Evolutionary conservation across 2,329 filamentous ascomycete species (phyloP).

Genomic region (Diaporthe sp.): DNA sequence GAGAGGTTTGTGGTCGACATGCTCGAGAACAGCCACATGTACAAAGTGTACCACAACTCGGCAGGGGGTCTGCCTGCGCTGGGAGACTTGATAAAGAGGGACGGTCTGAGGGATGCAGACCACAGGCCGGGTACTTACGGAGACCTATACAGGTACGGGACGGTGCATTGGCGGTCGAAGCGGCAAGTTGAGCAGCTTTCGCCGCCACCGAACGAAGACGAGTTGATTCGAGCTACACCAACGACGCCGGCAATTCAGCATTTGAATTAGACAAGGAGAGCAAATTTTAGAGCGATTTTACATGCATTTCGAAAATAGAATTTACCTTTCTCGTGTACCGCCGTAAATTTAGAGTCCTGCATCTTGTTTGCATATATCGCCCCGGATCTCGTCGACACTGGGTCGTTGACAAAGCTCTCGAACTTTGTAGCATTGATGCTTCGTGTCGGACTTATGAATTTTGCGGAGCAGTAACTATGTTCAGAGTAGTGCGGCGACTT

Average conservation of each 20-base stretch:
- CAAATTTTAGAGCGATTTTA: not conserved
- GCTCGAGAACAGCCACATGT: slow-evolving; percentile 29
- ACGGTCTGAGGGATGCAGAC: slow-evolving; percentile 33
- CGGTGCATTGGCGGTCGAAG: slow-evolving; percentile 20
- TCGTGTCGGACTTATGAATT: not conserved
- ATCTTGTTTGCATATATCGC: too few relatives aligned
- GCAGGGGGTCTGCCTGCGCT: slow-evolving; percentile 10
- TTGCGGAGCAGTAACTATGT: not conserved
- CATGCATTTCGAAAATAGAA: too few relatives aligned
- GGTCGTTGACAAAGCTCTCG: too few relatives aligned
- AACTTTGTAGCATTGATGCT: too few relatives aligned
- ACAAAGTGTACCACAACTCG: slow-evolving; percentile 23
- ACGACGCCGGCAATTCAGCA: not conserved
- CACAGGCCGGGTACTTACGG: slow-evolving; percentile 10
- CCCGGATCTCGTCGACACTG: too few relatives aligned
- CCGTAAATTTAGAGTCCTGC: too few relatives aligned
- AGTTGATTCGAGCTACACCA: slow-evolving; percentile 6
- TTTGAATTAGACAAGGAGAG: not conserved
- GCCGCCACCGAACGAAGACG: not conserved
- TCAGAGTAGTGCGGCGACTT: fast-evolving
- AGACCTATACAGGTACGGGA: slow-evolving; percentile 16
- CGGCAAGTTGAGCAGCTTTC: not conserved
- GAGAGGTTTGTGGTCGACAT: slow-evolving; percentile 34
- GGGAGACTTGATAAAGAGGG: slow-evolving; percentile 22
- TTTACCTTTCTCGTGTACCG: too few relatives aligned